Evolutionary conservation across 2,329 filamentous ascomycete species (phyloP).

Genomic region (Fusarium domesticum): DNA sequence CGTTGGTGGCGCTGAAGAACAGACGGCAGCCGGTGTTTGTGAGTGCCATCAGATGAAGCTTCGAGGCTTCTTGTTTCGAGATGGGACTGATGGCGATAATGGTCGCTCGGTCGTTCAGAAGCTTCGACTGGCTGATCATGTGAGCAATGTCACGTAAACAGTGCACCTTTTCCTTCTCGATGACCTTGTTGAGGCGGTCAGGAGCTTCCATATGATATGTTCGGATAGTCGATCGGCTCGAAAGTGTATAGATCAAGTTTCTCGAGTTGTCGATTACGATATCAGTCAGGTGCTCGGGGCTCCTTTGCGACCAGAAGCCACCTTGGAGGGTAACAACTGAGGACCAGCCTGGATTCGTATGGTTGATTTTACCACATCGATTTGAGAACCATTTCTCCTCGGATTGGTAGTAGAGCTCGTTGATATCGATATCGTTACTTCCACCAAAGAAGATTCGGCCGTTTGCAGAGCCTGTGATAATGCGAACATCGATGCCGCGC

Average conservation of each 20-base stretch:
- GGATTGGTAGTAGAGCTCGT: slow-evolving; percentile 94
- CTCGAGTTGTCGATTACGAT: slow-evolving; percentile 87
- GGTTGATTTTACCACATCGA: slow-evolving; percentile 83
- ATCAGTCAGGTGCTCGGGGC: slow-evolving; percentile 65
- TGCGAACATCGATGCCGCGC: slow-evolving; percentile 70
- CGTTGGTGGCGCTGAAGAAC: slow-evolving; percentile 85
- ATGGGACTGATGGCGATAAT: slow-evolving; percentile 88
- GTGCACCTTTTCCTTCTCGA: slow-evolving; percentile 61
- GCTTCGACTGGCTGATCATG: slow-evolving; percentile 70
- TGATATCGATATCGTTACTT: slow-evolving; percentile 76
- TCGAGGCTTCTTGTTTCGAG: slow-evolving; percentile 71
- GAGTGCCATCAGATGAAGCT: slow-evolving; percentile 84
- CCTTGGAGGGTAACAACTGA: slow-evolving; percentile 55
- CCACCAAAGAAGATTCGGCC: slow-evolving; percentile 95
- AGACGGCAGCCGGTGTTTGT: slow-evolving; percentile 88
- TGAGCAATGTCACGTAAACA: slow-evolving; percentile 75
- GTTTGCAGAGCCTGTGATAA: slow-evolving; percentile 76
- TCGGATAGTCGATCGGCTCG: slow-evolving; percentile 81
- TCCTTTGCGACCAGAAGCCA: slow-evolving; percentile 50
- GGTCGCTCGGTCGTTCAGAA: slow-evolving; percentile 66
- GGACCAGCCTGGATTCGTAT: slow-evolving; percentile 71
- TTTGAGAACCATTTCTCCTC: slow-evolving; percentile 96
- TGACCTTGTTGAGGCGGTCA: slow-evolving; percentile 59
- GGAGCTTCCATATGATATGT: slow-evolving; percentile 80
- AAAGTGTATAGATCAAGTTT: slow-evolving; percentile 87